Conservation (phyloP, 768 basidiomycete genomes). For the Russula virescens region DNA sequence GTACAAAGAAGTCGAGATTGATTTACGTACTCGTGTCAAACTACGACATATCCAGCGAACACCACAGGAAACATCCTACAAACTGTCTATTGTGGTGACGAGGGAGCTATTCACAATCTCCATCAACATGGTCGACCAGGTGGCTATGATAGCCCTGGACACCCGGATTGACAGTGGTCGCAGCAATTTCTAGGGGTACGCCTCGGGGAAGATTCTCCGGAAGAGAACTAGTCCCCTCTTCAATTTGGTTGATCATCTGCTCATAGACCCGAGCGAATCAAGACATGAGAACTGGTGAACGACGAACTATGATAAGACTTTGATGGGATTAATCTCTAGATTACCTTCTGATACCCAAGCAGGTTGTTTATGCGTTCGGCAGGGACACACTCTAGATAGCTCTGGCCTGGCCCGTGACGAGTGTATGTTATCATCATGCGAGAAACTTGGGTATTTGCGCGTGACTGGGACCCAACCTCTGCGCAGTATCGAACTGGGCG, state of each 20-base stretch:
- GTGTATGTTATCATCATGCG: conserved; percentile 99
- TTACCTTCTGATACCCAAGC: conserved; percentile 99
- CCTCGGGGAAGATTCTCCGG: conserved; percentile 90
- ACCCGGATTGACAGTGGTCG: conserved; percentile 87
- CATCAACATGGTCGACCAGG: conserved; percentile 97
- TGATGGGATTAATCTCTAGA: conserved; percentile 97
- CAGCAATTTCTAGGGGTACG: conserved; percentile 90
- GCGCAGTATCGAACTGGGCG: conserved; percentile 99
- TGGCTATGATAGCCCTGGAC: conserved; percentile 98
- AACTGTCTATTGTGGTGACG: conserved; percentile 94
- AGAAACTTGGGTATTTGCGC: conserved; percentile 98
- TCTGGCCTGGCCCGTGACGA: conserved; percentile 95
- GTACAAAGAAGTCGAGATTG: not conserved
- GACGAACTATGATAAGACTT: conserved; percentile 45
- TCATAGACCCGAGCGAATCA: conserved; percentile 77
- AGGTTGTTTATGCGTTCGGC: conserved; percentile 98
- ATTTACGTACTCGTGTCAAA: conserved; percentile 72
- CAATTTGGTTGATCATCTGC: conserved; percentile 98
- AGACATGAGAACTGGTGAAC: not conserved
- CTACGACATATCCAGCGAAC: conserved; percentile 99
- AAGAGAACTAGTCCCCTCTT: conserved; percentile 90
- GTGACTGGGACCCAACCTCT: conserved; percentile 94
- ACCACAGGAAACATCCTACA: conserved; percentile 98
- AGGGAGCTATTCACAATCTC: conserved; percentile 98
- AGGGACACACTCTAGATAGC: conserved; percentile 94